Evolutionary conservation across 139 green algal genomes (phyloP), one percentile per base, ranked within the genome.

Genomic region (Tetraselmis chui): DNA sequence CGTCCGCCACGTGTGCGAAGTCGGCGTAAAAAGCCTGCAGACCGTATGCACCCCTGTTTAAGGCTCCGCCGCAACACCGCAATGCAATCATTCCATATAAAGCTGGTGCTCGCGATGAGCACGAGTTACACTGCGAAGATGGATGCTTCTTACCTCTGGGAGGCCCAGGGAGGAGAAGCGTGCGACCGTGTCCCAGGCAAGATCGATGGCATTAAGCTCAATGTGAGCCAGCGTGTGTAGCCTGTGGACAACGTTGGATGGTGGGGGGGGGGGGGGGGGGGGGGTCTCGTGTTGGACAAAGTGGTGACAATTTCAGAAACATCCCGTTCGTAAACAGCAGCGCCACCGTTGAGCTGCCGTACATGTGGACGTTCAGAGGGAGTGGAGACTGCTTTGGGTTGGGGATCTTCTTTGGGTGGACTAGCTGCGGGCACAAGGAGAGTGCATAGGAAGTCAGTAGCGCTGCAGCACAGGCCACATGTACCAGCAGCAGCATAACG

Each of bases 151-250:
- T 25, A 84, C 59, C 59, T 45, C 2, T 0, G 85, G 86, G 76
- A 93, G 79, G 1, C 75, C 28, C 1, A 90, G 67, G 32, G 80
- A 28, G 0, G 89, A 89, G 77, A 93, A 97, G 22, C 92, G 86
- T 2, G 87, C 92, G 18, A 95, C 88, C 0, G 93, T 96, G 87
- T 97, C 93, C 92, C 90, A 95, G 18, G 94, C 94, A 45, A 98
- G 84, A 84, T 97, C 93, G 11, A 97, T 93, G 11, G 94, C 94
- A 79, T 97, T 97, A 30, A 96, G 87, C 87, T 95, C 92, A 5
- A 97, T 90, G 80, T 95, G 92, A 0, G 92, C 91, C 67, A 96
- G 84, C 82, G 93, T 93, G 88, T 94, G 90, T 32, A 95, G 84
- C 82, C 83, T 84, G 80, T 80, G 58, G n/a, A 30, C n/a, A 79